A percentile compares a stretch with the other conserved stretches of the same genome.
phyloP scores from a whole-genome alignment of 306 rosid species.

The Crataegus laevigata region DNA sequence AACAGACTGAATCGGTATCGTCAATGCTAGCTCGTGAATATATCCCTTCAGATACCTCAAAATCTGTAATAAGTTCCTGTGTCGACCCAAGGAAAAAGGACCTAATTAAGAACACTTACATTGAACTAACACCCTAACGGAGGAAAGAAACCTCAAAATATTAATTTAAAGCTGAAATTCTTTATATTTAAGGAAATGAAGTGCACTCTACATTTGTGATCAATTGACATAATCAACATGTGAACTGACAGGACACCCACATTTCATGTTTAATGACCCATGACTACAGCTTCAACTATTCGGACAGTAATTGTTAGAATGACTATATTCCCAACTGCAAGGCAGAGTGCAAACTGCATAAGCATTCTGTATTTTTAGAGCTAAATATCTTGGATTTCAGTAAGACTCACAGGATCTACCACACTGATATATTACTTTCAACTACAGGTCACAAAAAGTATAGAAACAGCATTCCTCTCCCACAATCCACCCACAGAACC shows the following conservation, averaged over 20 bases:
- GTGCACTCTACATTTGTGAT: background rate
- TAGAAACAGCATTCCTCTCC: background rate
- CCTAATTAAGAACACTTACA: background rate
- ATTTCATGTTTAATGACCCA: background rate
- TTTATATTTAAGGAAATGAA: background rate
- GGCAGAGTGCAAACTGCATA: background rate
- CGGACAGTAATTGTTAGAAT: background rate
- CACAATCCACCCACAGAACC: background rate
- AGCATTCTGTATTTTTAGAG: background rate
- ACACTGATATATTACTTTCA: background rate
- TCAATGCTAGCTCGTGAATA: slow-evolving; percentile 53
- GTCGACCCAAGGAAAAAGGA: slow-evolving; percentile 9
- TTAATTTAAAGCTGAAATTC: background rate
- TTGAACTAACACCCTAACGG: background rate
- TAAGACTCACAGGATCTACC: background rate
- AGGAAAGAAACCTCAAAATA: background rate
- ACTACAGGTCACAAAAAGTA: background rate
- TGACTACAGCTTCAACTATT: background rate
- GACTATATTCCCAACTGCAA: background rate
- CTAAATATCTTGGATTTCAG: background rate
- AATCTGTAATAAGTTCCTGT: slow-evolving; percentile 76
- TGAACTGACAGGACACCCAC: background rate
- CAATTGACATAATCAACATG: background rate
- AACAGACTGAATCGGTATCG: slow-evolving; percentile 63
- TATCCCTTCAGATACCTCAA: slow-evolving; percentile 86